Conservation (phyloP, 1,284 basidiomycete species). For the Sphagnurus paluster region DNA sequence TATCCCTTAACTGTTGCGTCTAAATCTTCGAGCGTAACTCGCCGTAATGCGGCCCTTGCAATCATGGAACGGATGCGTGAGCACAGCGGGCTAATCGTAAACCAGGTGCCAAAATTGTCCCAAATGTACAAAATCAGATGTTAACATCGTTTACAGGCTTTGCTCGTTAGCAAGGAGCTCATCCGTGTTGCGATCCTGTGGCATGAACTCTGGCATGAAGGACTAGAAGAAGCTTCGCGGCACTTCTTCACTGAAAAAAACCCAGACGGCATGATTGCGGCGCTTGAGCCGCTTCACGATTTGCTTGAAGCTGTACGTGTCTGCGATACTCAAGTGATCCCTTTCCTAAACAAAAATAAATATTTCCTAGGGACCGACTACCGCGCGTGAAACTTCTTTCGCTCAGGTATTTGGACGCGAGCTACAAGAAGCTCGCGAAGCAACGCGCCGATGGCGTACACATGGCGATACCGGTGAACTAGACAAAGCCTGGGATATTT, state of each 20-base stretch:
- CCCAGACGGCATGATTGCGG: conserved; percentile 98
- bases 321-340: neutral
- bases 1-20: conserved; percentile 98
- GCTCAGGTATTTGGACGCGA: conserved; percentile 94
- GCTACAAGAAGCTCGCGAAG: conserved; percentile 92
- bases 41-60: conserved; percentile 81
- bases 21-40: conserved; percentile 86
- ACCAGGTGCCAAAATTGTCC: conserved; percentile 58
- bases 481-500: conserved; percentile 99
- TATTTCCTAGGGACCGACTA: conserved; percentile 84
- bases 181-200: conserved; percentile 98
- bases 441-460: conserved; percentile 83
- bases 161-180: conserved; percentile 91
- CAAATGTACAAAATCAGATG: neutral
- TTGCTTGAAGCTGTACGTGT: conserved; percentile 83
- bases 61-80: conserved; percentile 97
- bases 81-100: conserved; percentile 87
- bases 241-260: conserved; percentile 98
- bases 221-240: conserved; percentile 95
- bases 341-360: conserved; percentile 8
- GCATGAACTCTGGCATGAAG: conserved; percentile 99
- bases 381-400: conserved; percentile 94
- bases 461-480: conserved; percentile 90
- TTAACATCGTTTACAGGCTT: conserved; percentile 54
- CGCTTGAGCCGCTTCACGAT: conserved; percentile 92